phyloP scores from a whole-genome alignment of 805 yeast genomes.

The Yamadazyma olivae region DNA sequence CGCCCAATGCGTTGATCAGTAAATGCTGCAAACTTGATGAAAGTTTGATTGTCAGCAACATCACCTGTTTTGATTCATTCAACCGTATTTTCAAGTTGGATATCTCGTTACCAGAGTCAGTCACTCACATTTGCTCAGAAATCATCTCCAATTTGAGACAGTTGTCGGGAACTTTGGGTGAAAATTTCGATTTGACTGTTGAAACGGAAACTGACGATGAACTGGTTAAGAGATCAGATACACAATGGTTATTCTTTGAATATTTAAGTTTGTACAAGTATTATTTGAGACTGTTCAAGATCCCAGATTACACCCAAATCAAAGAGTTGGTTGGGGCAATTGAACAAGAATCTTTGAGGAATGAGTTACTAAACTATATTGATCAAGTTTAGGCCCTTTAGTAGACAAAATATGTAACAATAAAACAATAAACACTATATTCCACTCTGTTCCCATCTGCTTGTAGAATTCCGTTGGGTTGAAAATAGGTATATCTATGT shows the following conservation, averaged over 20 bases:
- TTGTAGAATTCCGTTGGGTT: no score
- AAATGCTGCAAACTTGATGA: constrained; percentile 22
- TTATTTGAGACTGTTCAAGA: background rate
- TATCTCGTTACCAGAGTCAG: no score
- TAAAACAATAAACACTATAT: no score
- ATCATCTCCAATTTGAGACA: background rate
- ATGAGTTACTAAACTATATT: no score
- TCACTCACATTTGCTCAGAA: background rate
- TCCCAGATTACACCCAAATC: no score
- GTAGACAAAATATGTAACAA: no score
- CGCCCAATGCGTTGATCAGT: constrained; percentile 24
- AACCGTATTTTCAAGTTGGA: constrained; percentile 26
- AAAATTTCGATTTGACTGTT: background rate
- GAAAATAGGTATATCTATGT: no score
- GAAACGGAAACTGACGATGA: constrained; percentile 13
- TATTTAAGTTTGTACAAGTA: constrained; percentile 40
- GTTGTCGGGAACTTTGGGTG: background rate
- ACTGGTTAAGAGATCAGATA: constrained; percentile 25
- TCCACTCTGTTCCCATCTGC: no score
- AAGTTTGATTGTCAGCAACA: constrained; percentile 37
- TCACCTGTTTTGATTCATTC: constrained; percentile 42
- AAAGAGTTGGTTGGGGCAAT: no score
- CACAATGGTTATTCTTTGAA: constrained; percentile 42
- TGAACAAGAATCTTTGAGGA: no score
- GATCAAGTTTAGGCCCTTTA: no score